Percentiles rank a stretch among this genome's conserved stretches.
Conservation (phyloP, 2,329 filamentous ascomycete species). For the Ceratocystis cubensis region DNA sequence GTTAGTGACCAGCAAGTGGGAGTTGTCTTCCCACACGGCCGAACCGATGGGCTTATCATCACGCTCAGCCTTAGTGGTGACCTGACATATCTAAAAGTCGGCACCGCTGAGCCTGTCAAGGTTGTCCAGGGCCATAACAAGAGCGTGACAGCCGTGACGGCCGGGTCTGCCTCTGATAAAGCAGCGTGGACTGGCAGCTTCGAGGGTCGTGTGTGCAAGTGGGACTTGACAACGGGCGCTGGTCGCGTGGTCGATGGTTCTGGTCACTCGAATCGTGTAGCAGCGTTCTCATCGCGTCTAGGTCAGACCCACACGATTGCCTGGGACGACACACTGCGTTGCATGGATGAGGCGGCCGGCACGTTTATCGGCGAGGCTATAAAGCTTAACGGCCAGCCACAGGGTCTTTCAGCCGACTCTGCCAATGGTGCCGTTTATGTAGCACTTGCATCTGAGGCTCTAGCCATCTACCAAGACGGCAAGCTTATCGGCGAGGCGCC, state of each 20-base stretch:
- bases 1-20: constrained; percentile 84
- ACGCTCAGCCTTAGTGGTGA: constrained; percentile 80
- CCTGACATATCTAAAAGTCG: constrained; percentile 73
- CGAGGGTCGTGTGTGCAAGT: constrained; percentile 74
- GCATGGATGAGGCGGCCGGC: constrained; percentile 59
- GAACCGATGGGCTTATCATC: constrained; percentile 77
- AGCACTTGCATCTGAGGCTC: constrained; percentile 37
- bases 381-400: constrained; percentile 69
- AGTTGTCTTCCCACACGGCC: constrained; percentile 74
- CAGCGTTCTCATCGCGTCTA: constrained; percentile 52
- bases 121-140: constrained; percentile 83
- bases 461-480: constrained; percentile 46
- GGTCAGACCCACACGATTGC: constrained; percentile 70
- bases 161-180: constrained; percentile 31
- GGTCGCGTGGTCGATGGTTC: constrained; percentile 66
- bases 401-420: constrained; percentile 45
- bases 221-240: constrained; percentile 60
- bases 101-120: constrained; percentile 53
- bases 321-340: constrained; percentile 87
- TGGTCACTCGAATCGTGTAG: constrained; percentile 73
- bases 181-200: constrained; percentile 74
- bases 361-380: constrained; percentile 59
- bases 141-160: constrained; percentile 62
- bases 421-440: constrained; percentile 46
- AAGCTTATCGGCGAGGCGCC: constrained; percentile 47